Evolutionary conservation across 306 rosid genomes (phyloP).

Genomic region (Crotalaria pallida): DNA sequence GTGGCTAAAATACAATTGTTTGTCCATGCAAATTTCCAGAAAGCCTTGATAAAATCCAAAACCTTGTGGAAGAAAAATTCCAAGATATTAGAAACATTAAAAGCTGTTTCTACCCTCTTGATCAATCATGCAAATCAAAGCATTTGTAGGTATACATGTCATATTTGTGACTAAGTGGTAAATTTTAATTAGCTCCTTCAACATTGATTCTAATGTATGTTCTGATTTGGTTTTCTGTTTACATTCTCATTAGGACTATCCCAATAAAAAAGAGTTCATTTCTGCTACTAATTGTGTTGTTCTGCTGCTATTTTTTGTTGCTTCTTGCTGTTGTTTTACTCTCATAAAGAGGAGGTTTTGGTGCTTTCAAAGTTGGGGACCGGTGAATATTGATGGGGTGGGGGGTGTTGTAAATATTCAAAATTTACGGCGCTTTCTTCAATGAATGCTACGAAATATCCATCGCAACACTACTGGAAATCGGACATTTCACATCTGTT

Average conservation of each 20-base stretch:
- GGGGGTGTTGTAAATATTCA: too few relatives aligned
- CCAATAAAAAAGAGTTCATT: too few relatives aligned
- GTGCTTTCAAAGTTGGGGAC: too few relatives aligned
- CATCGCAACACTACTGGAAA: too few relatives aligned
- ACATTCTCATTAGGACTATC: slow-evolving; percentile 79
- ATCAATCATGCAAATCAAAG: slow-evolving; percentile 76
- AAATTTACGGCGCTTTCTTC: too few relatives aligned
- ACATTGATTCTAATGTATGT: slow-evolving; percentile 9
- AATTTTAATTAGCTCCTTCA: not conserved
- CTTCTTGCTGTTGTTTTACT: too few relatives aligned
- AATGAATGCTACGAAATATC: too few relatives aligned
- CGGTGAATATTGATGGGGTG: too few relatives aligned
- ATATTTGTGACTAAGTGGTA: slow-evolving; percentile 11
- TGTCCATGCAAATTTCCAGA: slow-evolving; percentile 44
- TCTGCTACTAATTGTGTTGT: too few relatives aligned
- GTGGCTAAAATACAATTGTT: slow-evolving; percentile 5
- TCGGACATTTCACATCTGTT: too few relatives aligned
- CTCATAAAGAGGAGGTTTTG: too few relatives aligned
- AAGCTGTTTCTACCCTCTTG: slow-evolving; percentile 35
- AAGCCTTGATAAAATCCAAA: slow-evolving; percentile 74
- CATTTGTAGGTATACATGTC: slow-evolving; percentile 70
- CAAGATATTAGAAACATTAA: slow-evolving; percentile 61
- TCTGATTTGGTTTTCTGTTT: slow-evolving; percentile 28
- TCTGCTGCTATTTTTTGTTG: too few relatives aligned
- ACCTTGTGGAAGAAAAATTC: slow-evolving; percentile 72